These are phyloP conservation scores for Pythium aquatile DNA, from an alignment of 352 stramenopile species.

Conservation along the genomic window DNA sequence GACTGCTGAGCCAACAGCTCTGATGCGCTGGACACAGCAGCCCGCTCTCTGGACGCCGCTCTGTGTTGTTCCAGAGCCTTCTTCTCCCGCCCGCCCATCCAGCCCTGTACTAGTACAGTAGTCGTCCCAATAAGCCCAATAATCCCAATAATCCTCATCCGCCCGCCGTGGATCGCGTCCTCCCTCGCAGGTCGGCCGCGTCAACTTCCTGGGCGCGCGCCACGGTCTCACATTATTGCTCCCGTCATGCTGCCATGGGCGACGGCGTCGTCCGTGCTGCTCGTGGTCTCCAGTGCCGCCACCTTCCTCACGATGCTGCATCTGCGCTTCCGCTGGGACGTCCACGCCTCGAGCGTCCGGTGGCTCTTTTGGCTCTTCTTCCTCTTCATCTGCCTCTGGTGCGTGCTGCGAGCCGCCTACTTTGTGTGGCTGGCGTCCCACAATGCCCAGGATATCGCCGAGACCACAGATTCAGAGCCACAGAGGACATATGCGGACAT, in stretches of 20 bases:
- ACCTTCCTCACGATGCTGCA: constrained; percentile 23
- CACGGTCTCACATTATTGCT: too few species aligned
- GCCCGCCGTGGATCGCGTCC: too few species aligned
- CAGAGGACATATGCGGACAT: constrained; percentile 25
- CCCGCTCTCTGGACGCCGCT: too few species aligned
- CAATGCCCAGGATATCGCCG: neutral
- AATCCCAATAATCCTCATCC: too few species aligned
- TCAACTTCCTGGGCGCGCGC: too few species aligned
- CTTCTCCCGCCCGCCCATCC: too few species aligned
- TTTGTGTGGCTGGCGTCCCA: constrained; percentile 30
- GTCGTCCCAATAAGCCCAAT: too few species aligned
- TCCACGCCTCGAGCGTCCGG: constrained; percentile 37
- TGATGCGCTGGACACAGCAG: too few species aligned
- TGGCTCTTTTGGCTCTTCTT: constrained; percentile 70
- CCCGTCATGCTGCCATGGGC: constrained; percentile 8
- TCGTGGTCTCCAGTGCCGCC: constrained; percentile 13
- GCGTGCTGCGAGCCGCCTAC: constrained; percentile 36
- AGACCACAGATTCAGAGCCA: neutral
- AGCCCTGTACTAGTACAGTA: too few species aligned
- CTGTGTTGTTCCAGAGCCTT: too few species aligned
- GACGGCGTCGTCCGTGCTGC: neutral
- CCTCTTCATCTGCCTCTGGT: constrained; percentile 45
- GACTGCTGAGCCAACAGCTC: too few species aligned
- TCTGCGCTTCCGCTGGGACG: constrained; percentile 24
- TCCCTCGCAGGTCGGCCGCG: too few species aligned